phyloP scores from a whole-genome alignment of 2,329 filamentous ascomycete genomes.

The Pseudogymnoascus sp. region DNA sequence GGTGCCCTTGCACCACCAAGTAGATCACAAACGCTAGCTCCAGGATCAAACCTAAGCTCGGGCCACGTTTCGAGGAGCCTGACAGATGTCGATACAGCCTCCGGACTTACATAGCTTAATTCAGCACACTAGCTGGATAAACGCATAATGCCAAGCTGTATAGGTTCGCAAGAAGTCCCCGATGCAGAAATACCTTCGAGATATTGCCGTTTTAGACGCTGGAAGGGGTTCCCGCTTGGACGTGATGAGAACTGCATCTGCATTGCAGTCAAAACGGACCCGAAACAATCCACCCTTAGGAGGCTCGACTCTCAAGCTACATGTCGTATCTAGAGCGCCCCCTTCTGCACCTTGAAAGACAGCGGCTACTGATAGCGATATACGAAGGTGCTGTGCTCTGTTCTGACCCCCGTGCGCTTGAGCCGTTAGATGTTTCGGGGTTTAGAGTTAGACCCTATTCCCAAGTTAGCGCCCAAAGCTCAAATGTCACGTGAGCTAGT shows the following conservation, averaged over 20 bases:
- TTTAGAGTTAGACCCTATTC: neutral
- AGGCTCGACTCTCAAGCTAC: neutral
- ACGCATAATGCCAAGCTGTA: neutral
- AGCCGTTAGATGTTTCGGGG: neutral
- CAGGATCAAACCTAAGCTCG: neutral
- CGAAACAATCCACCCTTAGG: neutral
- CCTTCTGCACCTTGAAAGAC: neutral
- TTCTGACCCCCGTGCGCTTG: neutral
- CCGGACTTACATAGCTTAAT: neutral
- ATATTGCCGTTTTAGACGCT: neutral
- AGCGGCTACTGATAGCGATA: neutral
- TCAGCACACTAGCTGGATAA: neutral
- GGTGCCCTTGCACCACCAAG: neutral
- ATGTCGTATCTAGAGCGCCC: neutral
- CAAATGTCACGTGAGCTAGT: neutral
- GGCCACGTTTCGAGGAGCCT: neutral
- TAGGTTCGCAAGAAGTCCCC: neutral
- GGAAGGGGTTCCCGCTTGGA: neutral
- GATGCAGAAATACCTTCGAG: neutral
- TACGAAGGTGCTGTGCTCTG: neutral
- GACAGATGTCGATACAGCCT: neutral
- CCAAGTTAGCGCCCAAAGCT: neutral
- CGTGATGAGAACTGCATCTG: neutral
- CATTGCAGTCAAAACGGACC: neutral
- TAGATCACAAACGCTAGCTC: slow-evolving; percentile 1